Evolutionary conservation across 202 grass and related monocot genomes (phyloP).

Genomic region (Setaria viridis): DNA sequence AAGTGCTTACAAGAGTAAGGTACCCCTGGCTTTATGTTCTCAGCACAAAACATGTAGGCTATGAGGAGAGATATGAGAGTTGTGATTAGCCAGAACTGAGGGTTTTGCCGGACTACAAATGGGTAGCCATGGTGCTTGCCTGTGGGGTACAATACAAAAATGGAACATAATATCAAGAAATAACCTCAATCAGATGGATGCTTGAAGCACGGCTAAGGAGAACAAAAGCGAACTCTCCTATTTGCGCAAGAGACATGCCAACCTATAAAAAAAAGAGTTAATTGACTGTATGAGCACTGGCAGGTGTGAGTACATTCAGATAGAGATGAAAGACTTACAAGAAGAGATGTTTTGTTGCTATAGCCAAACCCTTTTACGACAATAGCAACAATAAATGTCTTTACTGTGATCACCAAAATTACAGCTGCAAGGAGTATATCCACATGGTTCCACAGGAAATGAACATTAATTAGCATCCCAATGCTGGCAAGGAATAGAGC

Average conservation of each 20-base stretch:
- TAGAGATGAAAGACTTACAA: slow-evolving; percentile 68
- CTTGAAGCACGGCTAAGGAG: slow-evolving; percentile 99
- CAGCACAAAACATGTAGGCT: slow-evolving; percentile 2
- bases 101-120: not conserved
- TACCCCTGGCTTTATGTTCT: not conserved
- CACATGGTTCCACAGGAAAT: slow-evolving; percentile 99
- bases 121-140: slow-evolving; percentile 1
- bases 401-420: slow-evolving; percentile 93
- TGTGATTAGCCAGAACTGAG: slow-evolving; percentile 15
- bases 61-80: not conserved
- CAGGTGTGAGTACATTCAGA: slow-evolving; percentile 5
- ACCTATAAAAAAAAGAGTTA: slow-evolving; percentile 65
- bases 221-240: slow-evolving; percentile 99
- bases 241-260: slow-evolving; percentile 99
- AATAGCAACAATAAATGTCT: slow-evolving; percentile 83
- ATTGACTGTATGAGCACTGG: slow-evolving; percentile 19
- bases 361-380: slow-evolving; percentile 98
- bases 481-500: slow-evolving; percentile 99
- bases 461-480: slow-evolving; percentile 99
- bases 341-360: slow-evolving; percentile 96
- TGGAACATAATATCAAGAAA: slow-evolving; percentile 46
- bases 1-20: not conserved
- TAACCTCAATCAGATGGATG: slow-evolving; percentile 96
- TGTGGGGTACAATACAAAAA: slow-evolving; percentile 15
- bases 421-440: slow-evolving; percentile 99